These are phyloP conservation scores for Symbiodinium natans DNA, from an alignment of 73 alveolate genomes.

Conservation along the genomic window DNA sequence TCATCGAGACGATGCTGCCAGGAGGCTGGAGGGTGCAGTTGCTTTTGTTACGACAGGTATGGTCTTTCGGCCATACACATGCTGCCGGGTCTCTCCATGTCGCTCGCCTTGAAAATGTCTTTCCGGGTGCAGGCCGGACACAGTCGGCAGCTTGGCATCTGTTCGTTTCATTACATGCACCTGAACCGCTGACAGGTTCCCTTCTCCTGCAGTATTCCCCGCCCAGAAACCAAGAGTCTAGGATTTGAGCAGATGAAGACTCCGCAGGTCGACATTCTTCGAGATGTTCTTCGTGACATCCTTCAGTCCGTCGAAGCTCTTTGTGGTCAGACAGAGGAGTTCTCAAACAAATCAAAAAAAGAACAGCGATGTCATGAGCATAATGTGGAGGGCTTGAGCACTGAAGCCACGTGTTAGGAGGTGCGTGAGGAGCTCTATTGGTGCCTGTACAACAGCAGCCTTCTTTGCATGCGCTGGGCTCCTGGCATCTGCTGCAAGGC, in stretches of 20 bases:
- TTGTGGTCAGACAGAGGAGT: slow-evolving; percentile 29
- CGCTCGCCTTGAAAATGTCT: too few species aligned
- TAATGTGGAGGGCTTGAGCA: too few species aligned
- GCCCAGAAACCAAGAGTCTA: not conserved
- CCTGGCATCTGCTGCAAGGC: not conserved
- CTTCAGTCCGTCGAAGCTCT: slow-evolving; percentile 34
- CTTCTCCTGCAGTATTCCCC: too few species aligned
- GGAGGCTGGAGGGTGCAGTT: not conserved
- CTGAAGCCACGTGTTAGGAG: not conserved
- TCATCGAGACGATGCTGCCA: slow-evolving; percentile 57
- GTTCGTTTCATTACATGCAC: not conserved
- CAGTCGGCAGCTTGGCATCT: not conserved
- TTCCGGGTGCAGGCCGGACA: slow-evolving; percentile 2
- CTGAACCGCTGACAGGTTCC: too few species aligned
- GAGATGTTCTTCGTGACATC: slow-evolving; percentile 41
- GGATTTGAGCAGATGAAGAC: not conserved
- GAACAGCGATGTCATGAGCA: too few species aligned
- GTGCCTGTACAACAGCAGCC: slow-evolving; percentile 86
- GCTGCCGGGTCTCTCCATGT: too few species aligned
- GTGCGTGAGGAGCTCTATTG: slow-evolving; percentile 58
- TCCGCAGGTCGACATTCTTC: slow-evolving; percentile 31
- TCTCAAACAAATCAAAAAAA: not conserved
- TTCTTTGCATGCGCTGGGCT: slow-evolving; percentile 3
- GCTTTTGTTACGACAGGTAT: not conserved
- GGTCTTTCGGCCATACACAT: too few species aligned